Percentiles rank a stretch among this genome's conserved stretches.
Conservation (phyloP, 148 eudicot genomes). For the Nepenthes mirabilis region DNA sequence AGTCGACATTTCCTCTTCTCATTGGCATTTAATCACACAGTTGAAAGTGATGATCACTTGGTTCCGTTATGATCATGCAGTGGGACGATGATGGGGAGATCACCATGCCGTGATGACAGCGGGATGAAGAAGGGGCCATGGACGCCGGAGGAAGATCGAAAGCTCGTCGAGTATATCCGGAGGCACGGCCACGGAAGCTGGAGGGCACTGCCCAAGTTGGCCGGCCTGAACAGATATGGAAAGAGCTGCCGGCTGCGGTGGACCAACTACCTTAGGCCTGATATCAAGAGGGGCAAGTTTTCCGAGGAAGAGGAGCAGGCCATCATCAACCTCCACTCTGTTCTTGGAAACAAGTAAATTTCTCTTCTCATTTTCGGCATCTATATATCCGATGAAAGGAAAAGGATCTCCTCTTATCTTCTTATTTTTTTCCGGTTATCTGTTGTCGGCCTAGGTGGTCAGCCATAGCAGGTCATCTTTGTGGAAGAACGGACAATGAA, state of each 20-base stretch:
- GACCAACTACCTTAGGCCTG: background rate
- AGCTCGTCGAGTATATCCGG: background rate
- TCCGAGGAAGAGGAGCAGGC: background rate
- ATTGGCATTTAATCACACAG: no score
- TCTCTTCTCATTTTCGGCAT: background rate
- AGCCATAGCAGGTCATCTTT: background rate
- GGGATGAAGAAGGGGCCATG: background rate
- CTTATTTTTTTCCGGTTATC: background rate
- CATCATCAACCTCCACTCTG: background rate
- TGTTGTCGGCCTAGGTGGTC: background rate
- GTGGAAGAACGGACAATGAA: background rate
- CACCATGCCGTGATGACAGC: background rate
- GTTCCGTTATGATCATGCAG: no score
- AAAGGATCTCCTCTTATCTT: background rate
- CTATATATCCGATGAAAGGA: background rate
- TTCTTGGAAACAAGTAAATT: background rate
- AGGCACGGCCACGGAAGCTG: background rate
- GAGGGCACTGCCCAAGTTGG: background rate
- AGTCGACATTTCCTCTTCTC: no score
- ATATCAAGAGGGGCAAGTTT: no score
- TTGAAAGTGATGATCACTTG: no score
- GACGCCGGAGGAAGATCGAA: background rate
- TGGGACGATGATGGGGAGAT: background rate
- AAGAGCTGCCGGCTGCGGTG: background rate
- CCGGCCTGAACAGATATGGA: background rate